These are phyloP conservation scores for Leptographium wingfieldii DNA, from an alignment of 2,329 filamentous ascomycete genomes.

Conservation along the genomic window DNA sequence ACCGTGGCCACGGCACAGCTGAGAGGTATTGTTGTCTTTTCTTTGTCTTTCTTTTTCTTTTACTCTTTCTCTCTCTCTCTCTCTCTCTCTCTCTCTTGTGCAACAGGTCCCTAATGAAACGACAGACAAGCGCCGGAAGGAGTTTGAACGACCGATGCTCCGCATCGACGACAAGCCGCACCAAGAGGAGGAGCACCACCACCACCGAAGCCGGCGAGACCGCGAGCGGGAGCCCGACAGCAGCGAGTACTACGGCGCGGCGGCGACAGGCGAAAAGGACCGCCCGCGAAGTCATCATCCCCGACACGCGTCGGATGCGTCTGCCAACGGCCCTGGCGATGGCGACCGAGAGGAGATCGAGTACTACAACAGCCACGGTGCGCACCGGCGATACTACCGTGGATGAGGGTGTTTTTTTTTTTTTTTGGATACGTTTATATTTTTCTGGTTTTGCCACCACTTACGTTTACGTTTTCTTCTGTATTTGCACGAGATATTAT, in stretches of 20 bases:
- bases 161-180: constrained; percentile 1
- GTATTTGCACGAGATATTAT: background rate
- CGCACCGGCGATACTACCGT: constrained; percentile 6
- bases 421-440: background rate
- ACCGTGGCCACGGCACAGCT: constrained; percentile 71
- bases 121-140: constrained; percentile 25
- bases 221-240: constrained; percentile 11
- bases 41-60: background rate
- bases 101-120: constrained; percentile 4
- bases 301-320: constrained; percentile 6
- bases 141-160: constrained; percentile 17
- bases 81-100: background rate
- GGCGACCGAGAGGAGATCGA: constrained; percentile 5
- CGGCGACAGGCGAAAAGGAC: background rate
- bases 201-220: constrained; percentile 1
- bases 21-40: constrained; percentile 40
- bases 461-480: background rate
- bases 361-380: constrained; percentile 7
- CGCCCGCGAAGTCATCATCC: background rate
- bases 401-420: background rate
- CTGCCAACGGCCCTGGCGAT: background rate
- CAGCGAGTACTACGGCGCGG: background rate
- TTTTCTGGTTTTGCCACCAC: background rate
- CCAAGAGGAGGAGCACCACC: constrained; percentile 2
- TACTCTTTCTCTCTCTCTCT: background rate